Conservation (phyloP, 495 filamentous ascomycete genomes). For the Terfezia boudieri region DNA sequence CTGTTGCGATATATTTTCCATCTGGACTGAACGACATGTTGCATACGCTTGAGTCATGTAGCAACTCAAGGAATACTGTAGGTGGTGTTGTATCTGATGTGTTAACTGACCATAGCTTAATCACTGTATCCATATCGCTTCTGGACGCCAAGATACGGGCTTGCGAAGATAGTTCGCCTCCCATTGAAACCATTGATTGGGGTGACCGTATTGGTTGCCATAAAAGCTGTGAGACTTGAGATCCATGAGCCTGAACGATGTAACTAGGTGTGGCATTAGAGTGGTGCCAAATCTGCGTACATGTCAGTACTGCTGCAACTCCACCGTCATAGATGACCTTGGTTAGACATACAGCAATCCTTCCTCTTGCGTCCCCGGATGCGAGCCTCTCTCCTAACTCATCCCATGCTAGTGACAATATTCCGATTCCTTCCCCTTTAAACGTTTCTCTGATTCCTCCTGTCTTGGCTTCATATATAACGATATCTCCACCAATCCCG, state of each 20-base stretch:
- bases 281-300: not conserved
- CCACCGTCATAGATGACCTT: no score
- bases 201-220: not conserved
- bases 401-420: conserved; percentile 16
- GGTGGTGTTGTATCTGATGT: no score
- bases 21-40: not conserved
- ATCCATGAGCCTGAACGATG: not conserved
- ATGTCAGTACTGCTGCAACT: no score
- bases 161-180: not conserved
- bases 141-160: not conserved
- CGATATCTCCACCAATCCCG: conserved; percentile 21
- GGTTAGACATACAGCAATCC: not conserved
- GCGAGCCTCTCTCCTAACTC: conserved; percentile 12
- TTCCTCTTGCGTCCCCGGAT: conserved; percentile 7
- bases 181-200: no score
- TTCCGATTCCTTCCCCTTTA: conserved; percentile 4
- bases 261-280: not conserved
- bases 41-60: not conserved
- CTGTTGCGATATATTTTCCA: not conserved
- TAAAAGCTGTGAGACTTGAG: not conserved
- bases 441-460: conserved; percentile 2
- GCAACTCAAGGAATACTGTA: not conserved
- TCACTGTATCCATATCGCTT: no score
- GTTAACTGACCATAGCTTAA: no score
- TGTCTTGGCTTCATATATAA: conserved; percentile 10